Evolutionary conservation across 2,329 filamentous ascomycete genomes (phyloP), one percentile per base, ranked within the genome.

Genomic region (Drechslerella stenobrocha): DNA sequence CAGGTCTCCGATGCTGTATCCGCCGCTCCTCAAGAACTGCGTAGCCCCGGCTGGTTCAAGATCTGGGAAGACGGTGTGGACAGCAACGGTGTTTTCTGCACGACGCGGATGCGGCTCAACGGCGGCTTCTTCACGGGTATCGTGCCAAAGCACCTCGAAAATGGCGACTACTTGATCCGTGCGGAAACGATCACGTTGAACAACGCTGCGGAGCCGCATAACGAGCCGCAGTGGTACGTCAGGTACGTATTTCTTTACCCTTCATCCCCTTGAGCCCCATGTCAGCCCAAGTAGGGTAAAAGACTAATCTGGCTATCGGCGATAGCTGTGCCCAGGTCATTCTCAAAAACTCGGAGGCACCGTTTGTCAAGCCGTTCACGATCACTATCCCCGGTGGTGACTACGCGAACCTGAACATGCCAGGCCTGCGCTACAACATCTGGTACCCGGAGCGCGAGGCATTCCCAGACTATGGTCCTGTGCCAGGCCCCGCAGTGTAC

Each of bases 131-230:
- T 60, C 13, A 56, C 32, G 13, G 55, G 50, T 2, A 50, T 20
- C 4, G 20, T 69, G 28, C 63, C 63, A 2, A 60, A 60, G 37
- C 55, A 60, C 30, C 22, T 69, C 1, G 50, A 69, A 28, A 51
- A 69, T n/a, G 63, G 63, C n/a, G 63, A 69, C 26, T 69, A 69
- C 20, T 40, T 60, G 18, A 48, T 69, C 32, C 63, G 56, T n/a
- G 63, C 63, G 2, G 63, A 69, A 20, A 60, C 57, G 3, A 47
- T 69, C 13, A 61, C 55, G 0, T 28, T 69, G 44, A 69, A 69
- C 20, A 61, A 61, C 24, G 63, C 63, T 23, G 52, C 18, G 8
- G 37, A 55, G 15, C 55, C 55, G 20, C 28, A 56, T 34, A 48
- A 50, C 35, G 28, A 69, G 20, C 55, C 63, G 9, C 55, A 61